These are phyloP conservation scores for Lagenaria siceraria DNA, from an alignment of 306 rosid species.

Conservation along the genomic window DNA sequence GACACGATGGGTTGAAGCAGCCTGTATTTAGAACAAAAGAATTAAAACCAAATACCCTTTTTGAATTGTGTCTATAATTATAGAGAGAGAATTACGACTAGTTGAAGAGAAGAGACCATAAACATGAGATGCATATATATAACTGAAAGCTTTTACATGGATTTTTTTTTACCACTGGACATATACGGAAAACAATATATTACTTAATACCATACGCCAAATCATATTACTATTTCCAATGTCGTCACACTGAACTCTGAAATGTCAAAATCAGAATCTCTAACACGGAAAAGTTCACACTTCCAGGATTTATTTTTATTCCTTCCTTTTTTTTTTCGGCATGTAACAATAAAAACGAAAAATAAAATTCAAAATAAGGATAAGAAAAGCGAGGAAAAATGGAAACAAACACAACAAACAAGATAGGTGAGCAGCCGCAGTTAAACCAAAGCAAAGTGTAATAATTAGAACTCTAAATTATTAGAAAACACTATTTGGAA, in stretches of 20 bases:
- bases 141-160: not conserved
- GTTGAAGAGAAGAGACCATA: not conserved
- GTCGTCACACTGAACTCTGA: conserved; percentile 23
- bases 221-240: conserved; percentile 26
- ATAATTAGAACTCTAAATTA: conserved; percentile 1
- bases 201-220: conserved; percentile 8
- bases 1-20: not conserved
- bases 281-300: conserved; percentile 14
- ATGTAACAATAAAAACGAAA: conserved; percentile 4
- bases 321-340: not conserved
- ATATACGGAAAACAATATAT: not conserved
- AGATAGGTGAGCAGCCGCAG: not conserved
- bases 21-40: not conserved
- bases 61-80: not conserved
- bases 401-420: conserved; percentile 24
- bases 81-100: not conserved
- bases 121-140: not conserved
- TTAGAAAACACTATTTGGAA: conserved; percentile 7
- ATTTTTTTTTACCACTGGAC: not conserved
- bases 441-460: not conserved
- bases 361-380: not conserved
- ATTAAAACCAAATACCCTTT: not conserved
- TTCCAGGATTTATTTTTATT: conserved; percentile 13
- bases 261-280: conserved; percentile 35
- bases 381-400: conserved; percentile 5